Base-by-base conservation (phyloP, 176 grass and related monocot species). In the Miscanthus lutarioriparius region DNA sequence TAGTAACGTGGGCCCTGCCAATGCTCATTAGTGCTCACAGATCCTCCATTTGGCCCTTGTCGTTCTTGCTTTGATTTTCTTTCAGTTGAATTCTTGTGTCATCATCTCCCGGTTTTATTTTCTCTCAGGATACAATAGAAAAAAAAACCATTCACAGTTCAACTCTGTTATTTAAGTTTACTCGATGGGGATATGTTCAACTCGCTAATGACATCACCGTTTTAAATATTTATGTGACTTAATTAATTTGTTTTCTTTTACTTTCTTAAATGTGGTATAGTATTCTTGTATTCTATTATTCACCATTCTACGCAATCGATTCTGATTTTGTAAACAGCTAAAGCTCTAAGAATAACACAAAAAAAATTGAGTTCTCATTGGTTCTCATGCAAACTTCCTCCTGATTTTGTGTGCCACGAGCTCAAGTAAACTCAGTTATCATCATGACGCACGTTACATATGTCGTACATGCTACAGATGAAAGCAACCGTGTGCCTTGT, bases 401-500 rank as follows among this genome's bases (percentile, higher is more conserved):
- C 51, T 54, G 6, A 14, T 64, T 64, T 30, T 47, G 12, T 17
- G 12, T 9, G 41, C 15, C 28, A 47, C 14, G 38, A 17, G 23
- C 41, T 73, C 25, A 75, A 22, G 72, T 35, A 48, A 32, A 48
- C 16, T 80, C 20, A 1, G 39, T 66, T 20, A 3, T 54, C 49
- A 20, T 54, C 5, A 54, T 58, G 53, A n/a, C 20, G 20, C 53
- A 58, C 19, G 19, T 54, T 54, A 54, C 7, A 58, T 20, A 22
- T 58, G 53, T n/a, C n/a, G 23, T 64, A 14, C 61, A 27, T 3
- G 25, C 72, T 86, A 82, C 33, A 54, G 65, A 82, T 37, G 78
- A 82, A 72, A 66, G 35, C 54, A 65, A 86, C 78, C 73, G 51
- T 78, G 79, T 90, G 43, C 56, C 43, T 64, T 86, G 56, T 54